phyloP scores from a whole-genome alignment of 495 filamentous ascomycete genomes.

The Neurospora sp. region DNA sequence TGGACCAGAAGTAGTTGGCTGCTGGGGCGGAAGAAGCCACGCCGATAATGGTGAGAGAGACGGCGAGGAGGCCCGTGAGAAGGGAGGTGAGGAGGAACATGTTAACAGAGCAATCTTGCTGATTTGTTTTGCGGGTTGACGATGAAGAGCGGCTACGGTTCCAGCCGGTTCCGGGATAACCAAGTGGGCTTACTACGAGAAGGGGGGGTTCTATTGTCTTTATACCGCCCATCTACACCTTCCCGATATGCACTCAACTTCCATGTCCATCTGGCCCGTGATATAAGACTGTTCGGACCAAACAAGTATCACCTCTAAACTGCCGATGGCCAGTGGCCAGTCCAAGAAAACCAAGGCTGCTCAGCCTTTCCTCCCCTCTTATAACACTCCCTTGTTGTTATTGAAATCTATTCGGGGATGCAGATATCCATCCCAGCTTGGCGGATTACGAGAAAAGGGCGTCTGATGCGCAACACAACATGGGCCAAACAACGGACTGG shows the following conservation, averaged over 20 bases:
- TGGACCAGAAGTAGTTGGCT: conserved; percentile 47
- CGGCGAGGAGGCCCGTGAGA: not conserved
- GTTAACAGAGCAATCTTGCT: not conserved
- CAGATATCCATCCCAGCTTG: not conserved
- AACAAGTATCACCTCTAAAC: not conserved
- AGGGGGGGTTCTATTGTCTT: not conserved
- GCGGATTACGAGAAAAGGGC: not conserved
- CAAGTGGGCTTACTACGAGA: not conserved
- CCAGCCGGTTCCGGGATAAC: not conserved
- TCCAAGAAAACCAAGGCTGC: not conserved
- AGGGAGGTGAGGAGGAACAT: not conserved
- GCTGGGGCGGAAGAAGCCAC: not conserved
- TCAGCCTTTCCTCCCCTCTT: not conserved
- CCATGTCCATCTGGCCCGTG: no score
- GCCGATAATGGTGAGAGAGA: not conserved
- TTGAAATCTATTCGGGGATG: not conserved
- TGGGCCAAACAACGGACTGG: no score
- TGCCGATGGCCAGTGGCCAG: not conserved
- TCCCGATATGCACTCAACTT: no score
- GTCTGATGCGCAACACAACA: no score
- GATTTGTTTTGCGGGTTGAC: not conserved
- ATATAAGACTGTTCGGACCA: not conserved
- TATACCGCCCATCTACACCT: not conserved
- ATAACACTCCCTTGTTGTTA: not conserved
- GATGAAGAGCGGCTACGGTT: not conserved